These are phyloP conservation scores for Dissophora globulifera DNA, from an alignment of 192 early-diverging fungal species.

Conservation along the genomic window DNA sequence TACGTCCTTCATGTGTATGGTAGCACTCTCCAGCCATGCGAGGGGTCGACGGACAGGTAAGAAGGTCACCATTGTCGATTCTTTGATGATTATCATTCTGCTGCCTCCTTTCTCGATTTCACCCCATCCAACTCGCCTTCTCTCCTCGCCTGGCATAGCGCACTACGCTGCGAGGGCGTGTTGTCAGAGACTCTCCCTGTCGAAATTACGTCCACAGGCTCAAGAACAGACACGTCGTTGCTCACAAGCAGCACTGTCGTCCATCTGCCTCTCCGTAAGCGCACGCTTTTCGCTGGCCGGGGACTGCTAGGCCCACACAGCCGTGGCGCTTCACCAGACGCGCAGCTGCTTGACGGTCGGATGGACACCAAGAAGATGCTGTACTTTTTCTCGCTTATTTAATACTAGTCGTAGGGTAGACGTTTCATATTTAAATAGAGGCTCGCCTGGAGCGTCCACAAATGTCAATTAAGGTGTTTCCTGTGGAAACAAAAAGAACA, in stretches of 20 bases:
- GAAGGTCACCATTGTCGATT: too few relatives aligned
- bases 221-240: too few relatives aligned
- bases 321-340: conserved; percentile 2
- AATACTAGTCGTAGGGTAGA: not conserved
- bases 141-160: too few relatives aligned
- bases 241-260: not conserved
- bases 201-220: conserved; percentile 4
- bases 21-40: conserved; percentile 31
- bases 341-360: conserved; percentile 8
- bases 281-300: conserved; percentile 8
- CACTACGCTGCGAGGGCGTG: conserved; percentile 24
- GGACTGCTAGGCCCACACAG: conserved; percentile 1
- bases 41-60: conserved; percentile 34
- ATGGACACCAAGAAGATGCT: conserved; percentile 47
- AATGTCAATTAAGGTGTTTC: too few relatives aligned
- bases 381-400: conserved; percentile 33
- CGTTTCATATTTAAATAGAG: too few relatives aligned
- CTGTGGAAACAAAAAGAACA: too few relatives aligned
- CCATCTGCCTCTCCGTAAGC: conserved; percentile 11
- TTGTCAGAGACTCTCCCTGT: conserved; percentile 28
- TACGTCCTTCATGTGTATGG: conserved; percentile 37
- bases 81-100: too few relatives aligned
- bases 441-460: too few relatives aligned
- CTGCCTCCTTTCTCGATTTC: too few relatives aligned
- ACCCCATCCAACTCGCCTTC: too few relatives aligned